A percentile compares a stretch with the other conserved stretches of the same genome.
phyloP scores from a whole-genome alignment of 257 asterid species.

The Prunella vulgaris region DNA sequence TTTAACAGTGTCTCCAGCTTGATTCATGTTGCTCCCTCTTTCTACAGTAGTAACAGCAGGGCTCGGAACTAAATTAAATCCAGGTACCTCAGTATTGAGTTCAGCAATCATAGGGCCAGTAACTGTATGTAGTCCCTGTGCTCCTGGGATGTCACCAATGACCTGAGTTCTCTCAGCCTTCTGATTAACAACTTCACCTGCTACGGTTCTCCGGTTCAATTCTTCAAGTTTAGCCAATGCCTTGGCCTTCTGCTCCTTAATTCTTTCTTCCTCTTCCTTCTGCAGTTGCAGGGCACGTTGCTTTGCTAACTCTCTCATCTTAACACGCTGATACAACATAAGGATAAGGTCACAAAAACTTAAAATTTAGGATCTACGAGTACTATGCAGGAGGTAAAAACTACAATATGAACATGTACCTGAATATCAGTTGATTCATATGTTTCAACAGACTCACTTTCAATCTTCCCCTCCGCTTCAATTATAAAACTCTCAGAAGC shows the following conservation, averaged over 20 bases:
- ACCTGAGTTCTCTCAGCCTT: conserved; percentile 34
- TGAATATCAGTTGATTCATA: conserved; percentile 60
- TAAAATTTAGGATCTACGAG: conserved; percentile 1
- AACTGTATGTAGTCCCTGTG: conserved; percentile 25
- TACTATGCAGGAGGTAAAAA: background rate
- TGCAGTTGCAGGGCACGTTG: conserved; percentile 75
- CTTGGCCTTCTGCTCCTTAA: conserved; percentile 83
- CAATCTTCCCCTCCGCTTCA: conserved; percentile 31
- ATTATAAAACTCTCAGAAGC: conserved; percentile 32
- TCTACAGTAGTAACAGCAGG: conserved; percentile 29
- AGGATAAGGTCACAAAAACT: conserved; percentile 19
- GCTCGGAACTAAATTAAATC: conserved; percentile 22
- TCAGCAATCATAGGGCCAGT: conserved; percentile 33
- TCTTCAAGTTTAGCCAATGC: conserved; percentile 93
- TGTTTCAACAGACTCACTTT: conserved; percentile 47
- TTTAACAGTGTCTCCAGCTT: conserved; percentile 33
- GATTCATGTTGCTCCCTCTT: conserved; percentile 22
- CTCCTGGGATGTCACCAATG: conserved; percentile 26
- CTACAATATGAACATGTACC: conserved; percentile 49
- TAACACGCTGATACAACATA: conserved; percentile 56
- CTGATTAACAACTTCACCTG: conserved; percentile 43
- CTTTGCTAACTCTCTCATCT: conserved; percentile 67
- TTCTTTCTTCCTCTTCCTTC: conserved; percentile 93
- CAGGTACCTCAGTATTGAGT: conserved; percentile 31
- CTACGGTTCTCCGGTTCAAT: conserved; percentile 67